Evolutionary conservation across 345 rosid species (phyloP).

Genomic region (Citrus unshiu): DNA sequence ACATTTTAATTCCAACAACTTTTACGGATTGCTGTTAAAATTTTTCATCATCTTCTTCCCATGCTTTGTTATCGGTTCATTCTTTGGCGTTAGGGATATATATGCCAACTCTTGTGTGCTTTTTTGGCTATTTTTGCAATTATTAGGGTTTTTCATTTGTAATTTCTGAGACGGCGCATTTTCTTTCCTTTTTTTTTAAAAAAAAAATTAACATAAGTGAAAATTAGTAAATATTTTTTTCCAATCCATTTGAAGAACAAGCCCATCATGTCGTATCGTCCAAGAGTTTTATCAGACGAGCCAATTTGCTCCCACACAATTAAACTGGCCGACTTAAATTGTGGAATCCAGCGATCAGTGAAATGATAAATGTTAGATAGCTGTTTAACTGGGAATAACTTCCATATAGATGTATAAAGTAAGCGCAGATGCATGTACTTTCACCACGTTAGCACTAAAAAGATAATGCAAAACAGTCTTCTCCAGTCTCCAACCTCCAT

Average conservation of each 20-base stretch:
- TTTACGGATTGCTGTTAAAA: background rate
- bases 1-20: background rate
- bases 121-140: too few species aligned
- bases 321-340: background rate
- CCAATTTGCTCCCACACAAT: too few species aligned
- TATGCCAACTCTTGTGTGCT: too few species aligned
- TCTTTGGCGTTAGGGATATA: background rate
- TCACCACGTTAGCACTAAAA: background rate
- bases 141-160: too few species aligned
- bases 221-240: too few species aligned
- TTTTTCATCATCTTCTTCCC: background rate
- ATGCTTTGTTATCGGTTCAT: background rate
- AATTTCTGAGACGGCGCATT: too few species aligned
- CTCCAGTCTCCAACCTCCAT: background rate
- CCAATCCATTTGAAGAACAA: too few species aligned
- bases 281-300: too few species aligned
- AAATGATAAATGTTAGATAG: background rate
- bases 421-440: background rate
- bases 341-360: background rate
- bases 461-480: slow-evolving; percentile 25
- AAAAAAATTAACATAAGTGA: too few species aligned
- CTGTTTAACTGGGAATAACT: background rate
- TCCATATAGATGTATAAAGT: background rate
- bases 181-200: too few species aligned
- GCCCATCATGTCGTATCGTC: too few species aligned